Evolutionary conservation across 495 filamentous ascomycete genomes (phyloP), one percentile per base, ranked within the genome.

Genomic region (Rhizodiscina lignyota): DNA sequence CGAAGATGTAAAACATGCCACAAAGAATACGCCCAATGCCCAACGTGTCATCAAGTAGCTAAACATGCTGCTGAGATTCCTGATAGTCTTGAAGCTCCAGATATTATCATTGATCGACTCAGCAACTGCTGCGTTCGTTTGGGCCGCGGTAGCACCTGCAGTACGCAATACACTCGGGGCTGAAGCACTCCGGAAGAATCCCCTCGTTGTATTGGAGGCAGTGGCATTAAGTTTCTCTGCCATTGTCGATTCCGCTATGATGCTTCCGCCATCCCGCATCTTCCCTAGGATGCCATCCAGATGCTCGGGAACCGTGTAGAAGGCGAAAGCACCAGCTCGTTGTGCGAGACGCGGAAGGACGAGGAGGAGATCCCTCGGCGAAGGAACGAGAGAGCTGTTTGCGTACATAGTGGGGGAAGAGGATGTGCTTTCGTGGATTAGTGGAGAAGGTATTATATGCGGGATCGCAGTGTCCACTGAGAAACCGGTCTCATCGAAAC

Each of bases 21-120:
- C 78, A 27, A 76, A 66, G 37, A 97, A 70, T 51, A 84, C 94
- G 34, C 70, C 68, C 33, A 97, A 57, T 3, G 89, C 86, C 91
- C 91, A 97, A 41, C 81, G 82, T 53, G 85, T 91, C 0, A 85
- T 93, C 27, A 87, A 61, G 52, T 94, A 97, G 30, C 74, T 77
- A 51, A 96, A 91, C 21, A 97, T 69, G 23, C 83, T 83, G 5
- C 83, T 79, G n/a, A 94, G 56, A 12, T 77, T 76, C 36, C 65
- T 50, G 28, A 70, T 37, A 30, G 59, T 55, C 33, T 57, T 44
- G 22, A 59, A 51, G 31, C 42, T 42, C 21, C 48, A 37, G 18
- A 50, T 37, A 11, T 18, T 21, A 2, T 13, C 15, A n/a, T n/a
- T n/a, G n/a, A n/a, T n/a, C n/a, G n/a, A n/a, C 13, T 13, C 24